Conservation (phyloP, 192 early-diverging fungal species). For the Coemansia asiatica region DNA sequence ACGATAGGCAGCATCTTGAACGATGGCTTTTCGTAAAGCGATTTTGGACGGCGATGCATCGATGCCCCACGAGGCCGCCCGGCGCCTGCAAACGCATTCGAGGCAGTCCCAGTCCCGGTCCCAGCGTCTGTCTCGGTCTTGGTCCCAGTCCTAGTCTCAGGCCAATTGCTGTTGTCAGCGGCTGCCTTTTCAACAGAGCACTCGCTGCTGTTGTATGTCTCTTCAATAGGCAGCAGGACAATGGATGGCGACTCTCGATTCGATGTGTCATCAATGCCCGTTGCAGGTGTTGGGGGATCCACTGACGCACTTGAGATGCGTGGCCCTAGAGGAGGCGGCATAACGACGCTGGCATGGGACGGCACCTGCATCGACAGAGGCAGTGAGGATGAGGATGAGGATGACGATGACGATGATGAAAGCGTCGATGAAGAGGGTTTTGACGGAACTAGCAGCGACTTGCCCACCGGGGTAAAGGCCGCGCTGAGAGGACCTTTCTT, state of each 20-base stretch:
- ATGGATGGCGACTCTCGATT: slow-evolving; percentile 3
- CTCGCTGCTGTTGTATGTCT: not conserved
- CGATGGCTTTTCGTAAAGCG: slow-evolving; percentile 38
- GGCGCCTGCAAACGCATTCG: too few relatives aligned
- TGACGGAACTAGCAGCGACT: slow-evolving; percentile 4
- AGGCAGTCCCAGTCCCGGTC: not conserved
- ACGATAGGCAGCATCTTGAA: not conserved
- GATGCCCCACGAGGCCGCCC: not conserved
- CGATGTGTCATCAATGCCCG: not conserved
- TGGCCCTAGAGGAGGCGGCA: not conserved
- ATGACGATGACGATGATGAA: not conserved
- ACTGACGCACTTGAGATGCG: not conserved
- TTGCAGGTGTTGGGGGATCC: not conserved
- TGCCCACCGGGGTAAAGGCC: not conserved
- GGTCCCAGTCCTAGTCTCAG: not conserved
- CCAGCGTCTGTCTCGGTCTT: not conserved
- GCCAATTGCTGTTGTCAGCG: not conserved
- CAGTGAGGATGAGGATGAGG: not conserved
- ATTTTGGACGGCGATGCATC: slow-evolving; percentile 34
- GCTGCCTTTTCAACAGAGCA: not conserved
- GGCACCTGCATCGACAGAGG: not conserved
- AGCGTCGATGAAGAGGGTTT: not conserved
- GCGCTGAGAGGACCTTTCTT: slow-evolving; percentile 8
- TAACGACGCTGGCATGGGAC: not conserved
- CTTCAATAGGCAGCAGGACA: slow-evolving; percentile 1